phyloP scores from a whole-genome alignment of 495 filamentous ascomycete genomes.

The Sporormia fimetaria region DNA sequence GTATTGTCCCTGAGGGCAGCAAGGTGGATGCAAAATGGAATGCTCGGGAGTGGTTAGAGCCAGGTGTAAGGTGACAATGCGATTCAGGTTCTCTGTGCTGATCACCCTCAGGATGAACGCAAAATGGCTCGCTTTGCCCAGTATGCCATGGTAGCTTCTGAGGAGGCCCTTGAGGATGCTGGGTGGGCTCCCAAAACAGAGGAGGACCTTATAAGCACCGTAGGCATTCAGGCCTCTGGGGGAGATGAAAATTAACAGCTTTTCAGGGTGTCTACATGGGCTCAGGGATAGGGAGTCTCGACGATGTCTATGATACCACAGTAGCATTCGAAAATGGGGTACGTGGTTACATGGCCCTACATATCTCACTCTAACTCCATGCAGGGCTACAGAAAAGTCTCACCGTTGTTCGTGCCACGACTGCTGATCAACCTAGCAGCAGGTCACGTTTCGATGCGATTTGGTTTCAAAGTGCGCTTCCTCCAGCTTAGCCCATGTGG shows the following conservation, averaged over 20 bases:
- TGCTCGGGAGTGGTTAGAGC: constrained; percentile 59
- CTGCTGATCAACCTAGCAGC: constrained; percentile 90
- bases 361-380: not conserved
- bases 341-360: not conserved
- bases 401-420: constrained; percentile 82
- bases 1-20: constrained; percentile 56
- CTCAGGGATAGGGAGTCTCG: constrained; percentile 91
- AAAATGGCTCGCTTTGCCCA: constrained; percentile 87
- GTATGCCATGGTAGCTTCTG: constrained; percentile 76
- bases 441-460: constrained; percentile 86
- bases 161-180: constrained; percentile 79
- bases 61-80: constrained; percentile 37
- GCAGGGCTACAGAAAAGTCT: constrained; percentile 83
- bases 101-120: constrained; percentile 49
- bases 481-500: not conserved
- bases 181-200: constrained; percentile 56
- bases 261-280: constrained; percentile 73
- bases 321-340: constrained; percentile 65
- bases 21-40: constrained; percentile 54
- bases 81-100: not conserved
- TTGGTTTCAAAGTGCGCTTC: constrained; percentile 58
- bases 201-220: constrained; percentile 56
- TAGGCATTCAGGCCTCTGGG: constrained; percentile 29
- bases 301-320: constrained; percentile 76
- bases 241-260: not conserved